Conservation (phyloP, 2,329 filamentous ascomycete species). For the Ceratocystis variospora region DNA sequence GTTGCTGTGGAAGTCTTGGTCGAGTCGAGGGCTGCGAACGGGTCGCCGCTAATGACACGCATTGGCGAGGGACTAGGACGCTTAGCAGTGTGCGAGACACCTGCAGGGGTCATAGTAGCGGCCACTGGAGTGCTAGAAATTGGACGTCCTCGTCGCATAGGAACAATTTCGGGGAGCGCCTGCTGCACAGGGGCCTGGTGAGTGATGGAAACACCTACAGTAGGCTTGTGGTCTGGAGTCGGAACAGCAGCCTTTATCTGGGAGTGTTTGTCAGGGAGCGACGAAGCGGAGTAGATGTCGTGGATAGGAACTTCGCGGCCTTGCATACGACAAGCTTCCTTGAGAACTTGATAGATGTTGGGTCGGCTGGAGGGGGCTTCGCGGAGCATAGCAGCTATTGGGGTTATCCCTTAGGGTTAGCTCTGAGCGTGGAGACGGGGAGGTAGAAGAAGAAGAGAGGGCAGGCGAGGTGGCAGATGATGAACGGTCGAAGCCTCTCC, state of each 20-base stretch:
- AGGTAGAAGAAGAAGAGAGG: not conserved
- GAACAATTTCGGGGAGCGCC: constrained; percentile 73
- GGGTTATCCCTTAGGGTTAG: constrained; percentile 6
- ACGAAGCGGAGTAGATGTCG: constrained; percentile 61
- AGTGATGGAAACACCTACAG: constrained; percentile 69
- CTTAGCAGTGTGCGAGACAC: not conserved
- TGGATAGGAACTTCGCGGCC: constrained; percentile 74
- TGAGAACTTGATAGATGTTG: constrained; percentile 86
- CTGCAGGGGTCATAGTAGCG: not conserved
- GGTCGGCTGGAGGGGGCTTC: constrained; percentile 67
- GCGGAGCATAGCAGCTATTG: constrained; percentile 72
- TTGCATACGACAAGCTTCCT: constrained; percentile 79
- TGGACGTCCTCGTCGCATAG: constrained; percentile 76
- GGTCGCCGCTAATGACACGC: constrained; percentile 58
- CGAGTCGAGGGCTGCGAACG: constrained; percentile 79
- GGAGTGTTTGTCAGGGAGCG: constrained; percentile 48
- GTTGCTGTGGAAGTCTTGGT: constrained; percentile 27
- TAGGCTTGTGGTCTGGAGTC: constrained; percentile 37
- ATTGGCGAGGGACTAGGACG: constrained; percentile 52
- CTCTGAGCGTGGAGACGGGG: not conserved
- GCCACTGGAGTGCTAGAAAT: constrained; percentile 24
- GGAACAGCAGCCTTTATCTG: constrained; percentile 38
- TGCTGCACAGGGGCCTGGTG: constrained; percentile 58
- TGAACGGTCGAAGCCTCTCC: too few relatives aligned
- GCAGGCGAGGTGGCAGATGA: not conserved